Conservation (phyloP, 176 grass and related monocot genomes). For the Juncus effusus region DNA sequence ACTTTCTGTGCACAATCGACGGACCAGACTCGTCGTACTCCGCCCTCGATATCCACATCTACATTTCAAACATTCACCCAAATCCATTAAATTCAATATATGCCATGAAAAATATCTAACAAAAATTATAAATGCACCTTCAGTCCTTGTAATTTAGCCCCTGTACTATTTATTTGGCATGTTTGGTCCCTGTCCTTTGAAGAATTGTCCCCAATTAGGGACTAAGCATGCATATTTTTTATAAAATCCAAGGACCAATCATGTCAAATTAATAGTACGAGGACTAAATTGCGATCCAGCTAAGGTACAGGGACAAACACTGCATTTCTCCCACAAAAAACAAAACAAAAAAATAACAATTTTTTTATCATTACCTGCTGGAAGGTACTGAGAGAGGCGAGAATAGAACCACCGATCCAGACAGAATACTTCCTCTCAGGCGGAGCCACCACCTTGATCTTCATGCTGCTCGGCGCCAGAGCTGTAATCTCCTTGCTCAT, state of each 20-base stretch:
- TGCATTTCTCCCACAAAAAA: background rate
- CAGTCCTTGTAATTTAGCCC: no score
- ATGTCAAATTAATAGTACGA: no score
- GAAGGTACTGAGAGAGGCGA: conserved; percentile 96
- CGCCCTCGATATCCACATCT: conserved; percentile 99
- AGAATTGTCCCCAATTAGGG: no score
- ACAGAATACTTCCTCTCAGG: conserved; percentile 93
- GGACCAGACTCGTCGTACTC: conserved; percentile 92
- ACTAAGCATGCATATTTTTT: no score
- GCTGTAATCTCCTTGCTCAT: conserved; percentile 99
- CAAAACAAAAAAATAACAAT: background rate
- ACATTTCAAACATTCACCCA: conserved; percentile 5
- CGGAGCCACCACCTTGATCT: conserved; percentile 94
- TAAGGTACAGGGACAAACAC: conserved; percentile 22
- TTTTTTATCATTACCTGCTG: conserved; percentile 52
- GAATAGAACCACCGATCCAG: conserved; percentile 98
- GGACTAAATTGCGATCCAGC: no score
- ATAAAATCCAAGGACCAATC: no score
- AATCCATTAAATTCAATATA: background rate
- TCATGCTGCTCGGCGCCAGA: conserved; percentile 95
- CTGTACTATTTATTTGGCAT: no score
- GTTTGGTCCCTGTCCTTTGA: no score
- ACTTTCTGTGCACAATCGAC: conserved; percentile 94
- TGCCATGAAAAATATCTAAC: background rate
- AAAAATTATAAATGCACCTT: background rate